A percentile compares a stretch with the other conserved stretches of the same genome.
Conservation (phyloP, 169 alveolate species). For the Cyclospora cayetanensis region DNA sequence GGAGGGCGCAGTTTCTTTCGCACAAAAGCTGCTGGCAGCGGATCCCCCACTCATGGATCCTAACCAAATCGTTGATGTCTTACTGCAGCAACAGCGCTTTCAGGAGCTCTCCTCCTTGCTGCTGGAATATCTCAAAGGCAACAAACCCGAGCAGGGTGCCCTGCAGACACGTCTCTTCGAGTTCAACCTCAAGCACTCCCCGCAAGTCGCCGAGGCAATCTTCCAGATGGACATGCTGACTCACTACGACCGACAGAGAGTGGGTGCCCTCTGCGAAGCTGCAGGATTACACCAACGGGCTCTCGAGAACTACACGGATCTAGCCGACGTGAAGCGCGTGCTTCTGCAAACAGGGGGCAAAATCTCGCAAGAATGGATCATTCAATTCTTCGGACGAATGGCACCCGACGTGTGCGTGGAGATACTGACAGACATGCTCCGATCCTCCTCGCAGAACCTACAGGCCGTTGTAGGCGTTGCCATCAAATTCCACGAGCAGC, state of each 20-base stretch:
- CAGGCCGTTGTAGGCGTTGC: constrained; percentile 81
- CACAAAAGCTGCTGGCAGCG: constrained; percentile 74
- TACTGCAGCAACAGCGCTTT: constrained; percentile 91
- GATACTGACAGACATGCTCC: constrained; percentile 86
- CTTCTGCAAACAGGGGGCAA: constrained; percentile 68
- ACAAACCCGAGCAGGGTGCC: constrained; percentile 97
- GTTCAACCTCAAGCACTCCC: constrained; percentile 91
- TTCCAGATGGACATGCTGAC: constrained; percentile 95
- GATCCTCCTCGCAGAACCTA: constrained; percentile 87
- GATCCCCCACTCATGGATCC: constrained; percentile 77
- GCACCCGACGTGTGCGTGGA: constrained; percentile 67
- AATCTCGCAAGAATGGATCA: constrained; percentile 61
- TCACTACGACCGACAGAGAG: constrained; percentile 95
- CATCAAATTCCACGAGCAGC: constrained; percentile 90
- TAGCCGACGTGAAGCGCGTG: constrained; percentile 95
- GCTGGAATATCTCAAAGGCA: constrained; percentile 96
- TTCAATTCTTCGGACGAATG: constrained; percentile 66
- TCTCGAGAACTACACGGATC: constrained; percentile 94
- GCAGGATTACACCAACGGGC: constrained; percentile 97
- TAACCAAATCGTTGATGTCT: constrained; percentile 86
- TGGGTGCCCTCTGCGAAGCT: constrained; percentile 98
- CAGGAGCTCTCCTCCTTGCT: constrained; percentile 98
- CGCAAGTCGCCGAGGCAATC: constrained; percentile 96
- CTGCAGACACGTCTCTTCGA: constrained; percentile 98
- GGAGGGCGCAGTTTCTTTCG: constrained; percentile 77